These are phyloP conservation scores for Hygrophorus russula DNA, from an alignment of 768 basidiomycete species.

Conservation along the genomic window DNA sequence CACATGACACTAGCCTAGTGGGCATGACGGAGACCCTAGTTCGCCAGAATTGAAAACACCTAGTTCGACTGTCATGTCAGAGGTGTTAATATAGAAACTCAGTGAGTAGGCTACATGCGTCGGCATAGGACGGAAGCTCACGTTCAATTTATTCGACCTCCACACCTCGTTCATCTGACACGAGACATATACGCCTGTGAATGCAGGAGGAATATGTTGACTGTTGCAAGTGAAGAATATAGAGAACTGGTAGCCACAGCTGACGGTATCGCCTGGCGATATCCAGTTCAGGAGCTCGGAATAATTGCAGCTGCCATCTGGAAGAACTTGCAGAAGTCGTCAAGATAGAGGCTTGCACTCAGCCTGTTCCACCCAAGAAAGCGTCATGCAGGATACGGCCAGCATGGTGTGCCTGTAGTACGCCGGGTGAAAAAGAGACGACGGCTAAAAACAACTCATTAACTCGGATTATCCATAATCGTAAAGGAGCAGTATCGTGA, in stretches of 20 bases:
- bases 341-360: constrained; percentile 56
- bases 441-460: constrained; percentile 41
- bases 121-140: too few species aligned
- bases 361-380: constrained; percentile 64
- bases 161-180: too few species aligned
- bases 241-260: constrained; percentile 53
- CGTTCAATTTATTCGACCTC: too few species aligned
- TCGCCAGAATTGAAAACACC: too few species aligned
- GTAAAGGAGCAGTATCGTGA: constrained; percentile 60
- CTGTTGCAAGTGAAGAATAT: constrained; percentile 61
- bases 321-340: constrained; percentile 66
- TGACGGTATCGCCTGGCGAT: constrained; percentile 38
- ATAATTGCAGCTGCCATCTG: constrained; percentile 54
- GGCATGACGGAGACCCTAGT: too few species aligned
- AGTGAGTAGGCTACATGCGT: too few species aligned
- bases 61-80: too few species aligned
- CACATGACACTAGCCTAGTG: too few species aligned
- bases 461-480: constrained; percentile 71
- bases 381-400: constrained; percentile 54
- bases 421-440: not conserved
- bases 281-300: constrained; percentile 20
- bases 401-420: constrained; percentile 44
- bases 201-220: too few species aligned
- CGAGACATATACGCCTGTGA: constrained; percentile 47
- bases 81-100: too few species aligned